Conservation (phyloP, 2,329 filamentous ascomycete species). For the Penicillium sp. region DNA sequence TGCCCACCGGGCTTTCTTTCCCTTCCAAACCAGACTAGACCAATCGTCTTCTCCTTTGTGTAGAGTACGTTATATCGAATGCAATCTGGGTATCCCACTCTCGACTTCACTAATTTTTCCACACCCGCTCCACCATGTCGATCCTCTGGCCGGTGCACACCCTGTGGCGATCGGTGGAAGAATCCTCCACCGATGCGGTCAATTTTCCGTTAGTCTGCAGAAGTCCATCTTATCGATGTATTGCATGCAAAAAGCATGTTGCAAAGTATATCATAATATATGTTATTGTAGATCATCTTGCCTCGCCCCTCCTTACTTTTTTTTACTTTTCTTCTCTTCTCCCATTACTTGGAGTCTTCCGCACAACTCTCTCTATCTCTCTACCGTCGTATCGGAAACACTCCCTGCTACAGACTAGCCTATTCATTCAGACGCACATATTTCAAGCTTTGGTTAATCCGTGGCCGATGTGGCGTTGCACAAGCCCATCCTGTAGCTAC, state of each 20-base stretch:
- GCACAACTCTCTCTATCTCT: neutral
- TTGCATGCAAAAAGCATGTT: neutral
- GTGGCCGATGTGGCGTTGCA: slow-evolving; percentile 19
- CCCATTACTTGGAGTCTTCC: neutral
- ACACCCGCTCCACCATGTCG: neutral
- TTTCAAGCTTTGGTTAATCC: neutral
- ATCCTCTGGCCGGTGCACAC: slow-evolving; percentile 26
- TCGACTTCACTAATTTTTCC: slow-evolving; percentile 2
- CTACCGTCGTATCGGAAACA: neutral
- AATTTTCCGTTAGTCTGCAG: slow-evolving; percentile 17
- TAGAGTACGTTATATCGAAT: neutral
- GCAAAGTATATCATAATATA: neutral
- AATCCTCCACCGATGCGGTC: slow-evolving; percentile 2
- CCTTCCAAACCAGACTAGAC: neutral
- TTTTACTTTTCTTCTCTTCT: neutral
- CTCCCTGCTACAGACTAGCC: neutral
- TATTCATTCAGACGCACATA: neutral
- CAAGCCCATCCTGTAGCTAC: slow-evolving; percentile 22
- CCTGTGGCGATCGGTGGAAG: slow-evolving; percentile 25
- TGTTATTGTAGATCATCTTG: neutral
- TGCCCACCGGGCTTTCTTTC: slow-evolving; percentile 14
- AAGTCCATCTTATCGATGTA: slow-evolving; percentile 17
- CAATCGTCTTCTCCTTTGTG: neutral
- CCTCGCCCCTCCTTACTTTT: neutral
- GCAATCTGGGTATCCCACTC: neutral